Percentiles rank a stretch among this genome's conserved stretches.
Conservation (phyloP, 345 rosid species). For the Sisymbrium altissimum region DNA sequence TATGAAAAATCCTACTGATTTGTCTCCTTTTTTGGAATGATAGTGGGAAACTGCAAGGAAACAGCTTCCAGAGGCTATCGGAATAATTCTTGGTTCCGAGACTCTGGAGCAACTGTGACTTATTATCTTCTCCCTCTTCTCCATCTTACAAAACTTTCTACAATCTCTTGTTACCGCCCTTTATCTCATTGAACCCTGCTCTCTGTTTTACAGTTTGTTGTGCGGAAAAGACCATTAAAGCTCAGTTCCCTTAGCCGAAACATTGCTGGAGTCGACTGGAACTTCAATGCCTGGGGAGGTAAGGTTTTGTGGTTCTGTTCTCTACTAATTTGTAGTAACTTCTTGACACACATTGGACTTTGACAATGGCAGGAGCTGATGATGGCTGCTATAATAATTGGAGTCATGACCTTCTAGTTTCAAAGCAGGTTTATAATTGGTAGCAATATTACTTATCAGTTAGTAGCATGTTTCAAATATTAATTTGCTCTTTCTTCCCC, state of each 20-base stretch:
- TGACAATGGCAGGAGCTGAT: slow-evolving; percentile 47
- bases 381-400: slow-evolving; percentile 89
- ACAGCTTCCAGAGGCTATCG: slow-evolving; percentile 63
- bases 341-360: slow-evolving; percentile 1
- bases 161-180: background rate
- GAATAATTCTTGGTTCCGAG: slow-evolving; percentile 96
- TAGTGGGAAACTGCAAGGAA: slow-evolving; percentile 90
- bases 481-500: too few species aligned
- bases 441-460: too few species aligned
- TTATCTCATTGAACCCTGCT: background rate
- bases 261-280: slow-evolving; percentile 91
- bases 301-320: background rate
- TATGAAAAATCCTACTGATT: background rate
- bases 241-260: slow-evolving; percentile 33
- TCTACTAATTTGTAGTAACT: background rate
- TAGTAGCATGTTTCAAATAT: too few species aligned
- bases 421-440: too few species aligned
- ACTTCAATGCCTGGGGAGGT: slow-evolving; percentile 94
- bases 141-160: background rate
- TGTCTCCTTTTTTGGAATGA: background rate
- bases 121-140: background rate
- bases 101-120: slow-evolving; percentile 91
- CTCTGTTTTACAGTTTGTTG: slow-evolving; percentile 53
- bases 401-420: slow-evolving; percentile 82
- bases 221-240: slow-evolving; percentile 30